Base-by-base conservation (phyloP, 2,329 filamentous ascomycete genomes). In the Fusarium staphyleae region DNA sequence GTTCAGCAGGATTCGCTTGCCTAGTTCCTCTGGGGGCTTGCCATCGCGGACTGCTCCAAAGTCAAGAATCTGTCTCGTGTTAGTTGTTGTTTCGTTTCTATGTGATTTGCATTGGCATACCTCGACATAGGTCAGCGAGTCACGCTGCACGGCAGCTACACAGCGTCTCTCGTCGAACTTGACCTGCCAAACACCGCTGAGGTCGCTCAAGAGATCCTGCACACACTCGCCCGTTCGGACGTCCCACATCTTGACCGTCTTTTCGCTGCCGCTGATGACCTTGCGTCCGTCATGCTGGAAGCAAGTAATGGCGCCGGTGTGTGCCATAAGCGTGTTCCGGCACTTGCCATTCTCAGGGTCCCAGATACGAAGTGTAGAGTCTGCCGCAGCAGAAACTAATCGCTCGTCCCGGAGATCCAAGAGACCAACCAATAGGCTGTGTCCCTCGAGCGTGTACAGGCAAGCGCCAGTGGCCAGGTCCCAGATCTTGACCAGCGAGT, bases 221-320 rank as follows among this genome's bases (percentile, higher is more conserved):
- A 96, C 87, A 71, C 92, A 97, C 67, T 97, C 90, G 41, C 95
- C 95, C 2, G 88, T 96, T 67, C 87, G 86, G 42, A 97, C 89
- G 69, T 99, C 91, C 95, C 95, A 99, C 91, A 99, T 96, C 79
- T 99, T 99, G 60, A 99, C 80, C 3, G 91, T 97, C 68, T 93
- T 87, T 72, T 99, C 95, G 53, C 91, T 96, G 48, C 95, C 95
- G 33, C 91, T 96, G 51, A 99, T 96, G 28, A 99, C 93, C 71
- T 99, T 99, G 63, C 93, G 89, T 0, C 89, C 91, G 70, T 99
- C 95, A 66, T 99, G 95, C 74, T 99, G 95, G 75, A 99, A 99
- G 74, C 95, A 99, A 4, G 95, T 99, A 61, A 99, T 99, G 16
- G 95, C 95, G 29, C 93, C 95, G 0, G 93, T 98, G 69, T 99